Evolutionary conservation across 1,139 yeast species (phyloP).

Genomic region (Diutina siamensis): DNA sequence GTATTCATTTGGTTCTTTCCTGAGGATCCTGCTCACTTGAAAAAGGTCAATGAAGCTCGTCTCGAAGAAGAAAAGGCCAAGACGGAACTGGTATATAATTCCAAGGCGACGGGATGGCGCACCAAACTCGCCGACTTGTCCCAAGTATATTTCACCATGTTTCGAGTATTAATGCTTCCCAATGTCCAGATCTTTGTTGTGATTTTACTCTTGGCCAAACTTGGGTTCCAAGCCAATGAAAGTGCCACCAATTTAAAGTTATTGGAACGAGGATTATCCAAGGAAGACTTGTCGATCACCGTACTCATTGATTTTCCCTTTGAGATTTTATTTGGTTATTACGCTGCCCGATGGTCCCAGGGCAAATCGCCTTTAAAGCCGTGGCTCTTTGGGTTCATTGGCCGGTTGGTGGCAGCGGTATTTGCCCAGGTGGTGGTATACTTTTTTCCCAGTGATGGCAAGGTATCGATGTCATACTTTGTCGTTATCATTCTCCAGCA

Average conservation of each 20-base stretch:
- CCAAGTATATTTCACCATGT: constrained; percentile 63
- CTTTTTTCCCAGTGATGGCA: constrained; percentile 52
- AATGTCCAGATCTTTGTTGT: constrained; percentile 42
- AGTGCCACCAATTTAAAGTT: constrained; percentile 89
- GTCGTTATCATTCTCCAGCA: constrained; percentile 68
- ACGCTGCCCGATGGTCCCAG: constrained; percentile 90
- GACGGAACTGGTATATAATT: constrained; percentile 13
- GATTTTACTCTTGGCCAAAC: constrained; percentile 68
- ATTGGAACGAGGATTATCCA: constrained; percentile 85
- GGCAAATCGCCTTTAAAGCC: constrained; percentile 67
- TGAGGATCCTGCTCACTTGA: constrained; percentile 52
- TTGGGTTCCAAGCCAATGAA: constrained; percentile 93
- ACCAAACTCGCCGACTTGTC: constrained; percentile 17
- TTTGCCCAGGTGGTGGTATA: constrained; percentile 67
- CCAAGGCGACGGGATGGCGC: constrained; percentile 6
- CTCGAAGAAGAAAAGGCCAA: constrained; percentile 17
- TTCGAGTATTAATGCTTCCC: background rate
- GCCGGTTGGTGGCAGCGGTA: constrained; percentile 65
- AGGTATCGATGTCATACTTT: constrained; percentile 29
- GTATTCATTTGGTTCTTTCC: constrained; percentile 46
- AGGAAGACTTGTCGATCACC: constrained; percentile 87
- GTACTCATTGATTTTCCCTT: constrained; percentile 93
- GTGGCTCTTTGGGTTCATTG: constrained; percentile 86
- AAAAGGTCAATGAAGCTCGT: constrained; percentile 26
- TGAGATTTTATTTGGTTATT: constrained; percentile 88